Evolutionary conservation across 805 yeast genomes (phyloP).

Genomic region (Priceomyces haplophilus): DNA sequence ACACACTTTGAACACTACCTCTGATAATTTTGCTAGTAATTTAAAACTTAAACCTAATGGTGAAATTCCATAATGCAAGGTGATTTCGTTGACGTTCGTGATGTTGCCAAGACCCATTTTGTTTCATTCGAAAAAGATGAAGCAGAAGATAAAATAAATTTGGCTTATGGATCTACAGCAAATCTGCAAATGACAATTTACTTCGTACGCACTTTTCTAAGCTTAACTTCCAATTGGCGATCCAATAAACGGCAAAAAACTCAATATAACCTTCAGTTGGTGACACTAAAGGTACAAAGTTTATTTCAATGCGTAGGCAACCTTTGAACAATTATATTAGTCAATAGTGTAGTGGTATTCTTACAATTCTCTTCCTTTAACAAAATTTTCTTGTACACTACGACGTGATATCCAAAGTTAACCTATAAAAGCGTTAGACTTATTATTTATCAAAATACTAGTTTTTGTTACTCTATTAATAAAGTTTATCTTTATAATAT

Average conservation of each 20-base stretch:
- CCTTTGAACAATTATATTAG: no score
- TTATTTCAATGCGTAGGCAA: no score
- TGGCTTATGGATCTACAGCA: conserved; percentile 15
- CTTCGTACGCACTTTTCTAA: conserved; percentile 20
- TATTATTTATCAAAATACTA: no score
- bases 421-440: no score
- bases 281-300: conserved; percentile 30
- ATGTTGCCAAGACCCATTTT: conserved; percentile 58
- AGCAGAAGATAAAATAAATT: conserved; percentile 29
- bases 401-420: no score
- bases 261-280: conserved; percentile 18
- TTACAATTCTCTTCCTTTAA: no score
- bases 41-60: conserved; percentile 22
- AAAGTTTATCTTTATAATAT: no score
- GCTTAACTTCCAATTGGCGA: conserved; percentile 13
- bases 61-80: conserved; percentile 11
- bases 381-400: no score
- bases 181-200: conserved; percentile 21
- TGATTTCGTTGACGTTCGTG: conserved; percentile 55
- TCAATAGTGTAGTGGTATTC: no score
- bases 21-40: conserved; percentile 25
- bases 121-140: conserved; percentile 42
- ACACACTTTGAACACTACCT: conserved; percentile 22
- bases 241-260: conserved; percentile 5
- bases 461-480: no score